Conservation (phyloP, 768 basidiomycete species). For the Scleroderma bovista region DNA sequence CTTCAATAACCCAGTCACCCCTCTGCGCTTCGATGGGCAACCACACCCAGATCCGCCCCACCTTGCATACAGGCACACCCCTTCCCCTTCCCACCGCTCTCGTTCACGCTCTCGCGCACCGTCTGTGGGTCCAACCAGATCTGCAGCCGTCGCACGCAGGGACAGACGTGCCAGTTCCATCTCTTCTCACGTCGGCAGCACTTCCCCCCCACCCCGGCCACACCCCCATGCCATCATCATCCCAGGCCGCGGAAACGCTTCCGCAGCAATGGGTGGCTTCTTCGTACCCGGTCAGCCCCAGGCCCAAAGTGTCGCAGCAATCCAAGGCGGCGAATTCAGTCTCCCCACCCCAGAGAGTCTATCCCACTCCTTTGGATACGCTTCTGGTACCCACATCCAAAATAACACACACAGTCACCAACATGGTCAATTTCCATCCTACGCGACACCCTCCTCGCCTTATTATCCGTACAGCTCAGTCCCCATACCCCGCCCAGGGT, state of each 20-base stretch:
- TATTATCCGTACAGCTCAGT: conserved; percentile 22
- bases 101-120: conserved; percentile 36
- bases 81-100: conserved; percentile 36
- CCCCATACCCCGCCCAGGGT: conserved; percentile 3
- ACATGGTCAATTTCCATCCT: conserved; percentile 13
- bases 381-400: conserved; percentile 21
- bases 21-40: conserved; percentile 47
- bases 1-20: conserved; percentile 47
- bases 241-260: conserved; percentile 36
- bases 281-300: conserved; percentile 22
- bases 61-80: conserved; percentile 21
- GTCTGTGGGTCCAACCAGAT: conserved; percentile 46
- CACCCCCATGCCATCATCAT: conserved; percentile 70
- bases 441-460: conserved; percentile 26
- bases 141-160: conserved; percentile 41
- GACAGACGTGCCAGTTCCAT: conserved; percentile 57
- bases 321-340: conserved; percentile 33
- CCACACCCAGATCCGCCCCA: conserved; percentile 33
- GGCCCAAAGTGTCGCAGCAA: conserved; percentile 4
- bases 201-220: conserved; percentile 38
- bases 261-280: conserved; percentile 26
- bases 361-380: conserved; percentile 27
- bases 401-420: conserved; percentile 22
- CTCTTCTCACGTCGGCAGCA: conserved; percentile 50
- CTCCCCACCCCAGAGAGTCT: conserved; percentile 39